phyloP scores from a whole-genome alignment of 2,329 filamentous ascomycete species.

The Xylariaceae sp. region DNA sequence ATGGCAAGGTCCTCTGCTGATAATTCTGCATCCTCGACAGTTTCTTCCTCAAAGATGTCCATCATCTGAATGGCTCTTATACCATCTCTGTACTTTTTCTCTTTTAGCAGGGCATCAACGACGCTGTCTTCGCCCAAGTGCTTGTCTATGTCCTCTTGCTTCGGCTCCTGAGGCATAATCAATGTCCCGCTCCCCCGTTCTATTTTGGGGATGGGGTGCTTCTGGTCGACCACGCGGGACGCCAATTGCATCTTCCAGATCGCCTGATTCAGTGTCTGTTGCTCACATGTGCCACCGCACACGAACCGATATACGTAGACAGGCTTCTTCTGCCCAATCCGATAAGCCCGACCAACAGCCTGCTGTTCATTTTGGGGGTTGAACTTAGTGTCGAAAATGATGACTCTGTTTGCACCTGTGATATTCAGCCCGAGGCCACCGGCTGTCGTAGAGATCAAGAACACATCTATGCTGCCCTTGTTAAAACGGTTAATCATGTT shows the following conservation, averaged over 20 bases:
- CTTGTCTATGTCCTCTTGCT: constrained; percentile 46
- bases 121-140: constrained; percentile 61
- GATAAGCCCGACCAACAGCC: constrained; percentile 80
- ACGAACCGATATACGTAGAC: constrained; percentile 84
- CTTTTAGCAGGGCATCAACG: constrained; percentile 46
- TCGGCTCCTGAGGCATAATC: constrained; percentile 51
- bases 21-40: constrained; percentile 51
- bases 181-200: constrained; percentile 55
- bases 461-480: constrained; percentile 50
- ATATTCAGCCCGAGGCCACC: constrained; percentile 84
- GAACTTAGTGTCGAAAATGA: constrained; percentile 80
- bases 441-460: constrained; percentile 78
- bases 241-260: constrained; percentile 82
- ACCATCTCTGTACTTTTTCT: constrained; percentile 31
- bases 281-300: constrained; percentile 74
- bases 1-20: constrained; percentile 58
- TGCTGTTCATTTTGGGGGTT: constrained; percentile 82
- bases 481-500: constrained; percentile 67
- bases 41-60: constrained; percentile 69
- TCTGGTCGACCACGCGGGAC: constrained; percentile 76
- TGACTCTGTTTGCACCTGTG: constrained; percentile 74
- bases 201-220: constrained; percentile 66
- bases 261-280: constrained; percentile 65
- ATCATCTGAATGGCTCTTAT: constrained; percentile 60
- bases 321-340: constrained; percentile 73